Evolutionary conservation across 2,329 filamentous ascomycete genomes (phyloP).

Genomic region (Geosmithia flava): DNA sequence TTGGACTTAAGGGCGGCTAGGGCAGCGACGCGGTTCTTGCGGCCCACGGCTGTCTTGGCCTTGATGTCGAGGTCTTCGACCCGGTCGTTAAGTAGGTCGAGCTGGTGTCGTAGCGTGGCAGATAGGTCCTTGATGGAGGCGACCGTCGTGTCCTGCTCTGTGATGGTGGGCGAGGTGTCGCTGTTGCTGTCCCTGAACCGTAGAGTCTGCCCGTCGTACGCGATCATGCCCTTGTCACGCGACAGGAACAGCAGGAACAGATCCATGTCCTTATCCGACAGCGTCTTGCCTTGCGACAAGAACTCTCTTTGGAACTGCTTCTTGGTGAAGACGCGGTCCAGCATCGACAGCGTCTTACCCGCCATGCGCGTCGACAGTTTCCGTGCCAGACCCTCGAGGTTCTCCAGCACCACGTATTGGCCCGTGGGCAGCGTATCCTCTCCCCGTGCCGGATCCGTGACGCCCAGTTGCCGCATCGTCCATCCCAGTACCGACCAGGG

Average conservation of each 20-base stretch:
- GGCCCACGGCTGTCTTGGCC: constrained; percentile 58
- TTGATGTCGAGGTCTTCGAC: constrained; percentile 50
- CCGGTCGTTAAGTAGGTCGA: constrained; percentile 52
- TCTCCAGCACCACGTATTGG: constrained; percentile 53
- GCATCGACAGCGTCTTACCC: constrained; percentile 29
- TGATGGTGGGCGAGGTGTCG: constrained; percentile 53
- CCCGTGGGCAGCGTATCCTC: constrained; percentile 47
- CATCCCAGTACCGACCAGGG: constrained; percentile 64
- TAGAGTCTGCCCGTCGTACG: constrained; percentile 55
- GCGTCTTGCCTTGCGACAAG: constrained; percentile 27
- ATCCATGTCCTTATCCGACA: constrained; percentile 55
- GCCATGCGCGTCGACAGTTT: constrained; percentile 33
- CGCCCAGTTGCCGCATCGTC: constrained; percentile 59
- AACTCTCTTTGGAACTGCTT: constrained; percentile 51
- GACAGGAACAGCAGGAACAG: constrained; percentile 58
- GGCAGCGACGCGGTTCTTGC: constrained; percentile 64
- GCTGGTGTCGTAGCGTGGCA: constrained; percentile 60
- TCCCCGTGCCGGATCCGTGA: constrained; percentile 33
- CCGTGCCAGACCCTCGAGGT: constrained; percentile 46
- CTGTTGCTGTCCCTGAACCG: constrained; percentile 54
- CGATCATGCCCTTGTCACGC: constrained; percentile 49
- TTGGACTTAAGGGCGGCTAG: constrained; percentile 70
- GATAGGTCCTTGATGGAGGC: constrained; percentile 75
- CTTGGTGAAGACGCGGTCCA: constrained; percentile 57
- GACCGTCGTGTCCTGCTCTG: constrained; percentile 68